Evolutionary conservation across 106 monocot genomes (phyloP), one percentile per base, ranked within the genome.

Genomic region (Allium sativum): DNA sequence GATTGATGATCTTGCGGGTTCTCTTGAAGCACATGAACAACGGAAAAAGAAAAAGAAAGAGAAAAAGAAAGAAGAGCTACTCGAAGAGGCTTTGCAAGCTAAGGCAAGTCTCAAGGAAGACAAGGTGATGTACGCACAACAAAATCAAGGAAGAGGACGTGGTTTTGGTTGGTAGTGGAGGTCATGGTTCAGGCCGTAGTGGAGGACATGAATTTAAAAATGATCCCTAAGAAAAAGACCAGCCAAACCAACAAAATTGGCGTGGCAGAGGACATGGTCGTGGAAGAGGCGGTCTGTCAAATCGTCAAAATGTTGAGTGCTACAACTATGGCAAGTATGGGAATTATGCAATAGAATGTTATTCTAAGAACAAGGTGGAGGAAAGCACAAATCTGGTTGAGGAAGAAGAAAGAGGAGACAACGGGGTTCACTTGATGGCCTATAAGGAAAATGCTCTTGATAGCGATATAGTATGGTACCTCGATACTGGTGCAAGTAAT

Each of bases 41-140:
- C 55, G 65, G 7, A 65, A 56, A 55, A 72, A 1, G 31, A 31
- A 72, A 48, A 65, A 65, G 53, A 65, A n/a, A n/a, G n/a, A n/a
- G n/a, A n/a, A 58, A 53, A n/a, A n/a, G n/a, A n/a, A n/a, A n/a
- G 17, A 65, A 3, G 46, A 73, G 9, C 5, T 44, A 40, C 15
- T 31, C 43, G 42, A 55, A 42, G 18, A 72, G 51, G 55, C 45
- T 7, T 19, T 56, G 0, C 55, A 72, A 64, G 44, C 72, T 44
- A 55, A 55, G n/a, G 55, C 4, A 8, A n/a, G 18, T 55, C 4
- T 55, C 45, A 72, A 72, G 50, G 72, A 72, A 4, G 64, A 72
- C 45, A 72, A 72, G 72, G 45, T 20, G 31, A 42, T 72, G 13
- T 72, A 72, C 45, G 10, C 55, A 48, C n/a, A 72, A 56, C 45